Evolutionary conservation across 352 stramenopile species (phyloP).

Genomic region (Phytophthora pini): DNA sequence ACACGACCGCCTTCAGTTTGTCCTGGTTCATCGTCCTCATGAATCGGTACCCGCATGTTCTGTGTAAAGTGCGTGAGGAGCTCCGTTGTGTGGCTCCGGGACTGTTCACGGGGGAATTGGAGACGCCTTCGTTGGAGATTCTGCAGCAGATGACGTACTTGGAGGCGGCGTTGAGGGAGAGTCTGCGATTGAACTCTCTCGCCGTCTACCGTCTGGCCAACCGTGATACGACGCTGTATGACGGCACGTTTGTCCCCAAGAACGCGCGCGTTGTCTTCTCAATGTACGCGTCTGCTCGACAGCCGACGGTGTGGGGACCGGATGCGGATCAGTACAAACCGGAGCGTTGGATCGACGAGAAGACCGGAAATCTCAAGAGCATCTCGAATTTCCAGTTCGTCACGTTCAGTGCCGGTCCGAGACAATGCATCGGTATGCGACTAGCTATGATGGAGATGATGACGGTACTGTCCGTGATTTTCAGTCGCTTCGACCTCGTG

Average conservation of each 20-base stretch:
- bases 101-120: conserved; percentile 26
- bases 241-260: conserved; percentile 52
- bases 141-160: conserved; percentile 55
- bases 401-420: conserved; percentile 39
- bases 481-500: conserved; percentile 56
- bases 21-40: conserved; percentile 79
- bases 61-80: conserved; percentile 49
- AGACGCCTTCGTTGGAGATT: conserved; percentile 35
- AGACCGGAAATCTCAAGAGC: conserved; percentile 30
- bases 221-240: conserved; percentile 53
- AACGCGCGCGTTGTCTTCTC: conserved; percentile 28
- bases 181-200: conserved; percentile 54
- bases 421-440: conserved; percentile 43
- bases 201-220: conserved; percentile 37
- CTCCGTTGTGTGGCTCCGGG: conserved; percentile 32
- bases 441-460: conserved; percentile 49
- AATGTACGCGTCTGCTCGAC: conserved; percentile 31
- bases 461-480: conserved; percentile 47
- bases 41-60: conserved; percentile 48
- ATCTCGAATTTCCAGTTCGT: conserved; percentile 44
- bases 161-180: conserved; percentile 54
- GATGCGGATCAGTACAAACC: conserved; percentile 52
- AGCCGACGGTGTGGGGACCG: conserved; percentile 45
- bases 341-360: conserved; percentile 44
- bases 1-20: conserved; percentile 70